phyloP scores from a whole-genome alignment of 306 rosid species.

The Acacia acuminata region DNA sequence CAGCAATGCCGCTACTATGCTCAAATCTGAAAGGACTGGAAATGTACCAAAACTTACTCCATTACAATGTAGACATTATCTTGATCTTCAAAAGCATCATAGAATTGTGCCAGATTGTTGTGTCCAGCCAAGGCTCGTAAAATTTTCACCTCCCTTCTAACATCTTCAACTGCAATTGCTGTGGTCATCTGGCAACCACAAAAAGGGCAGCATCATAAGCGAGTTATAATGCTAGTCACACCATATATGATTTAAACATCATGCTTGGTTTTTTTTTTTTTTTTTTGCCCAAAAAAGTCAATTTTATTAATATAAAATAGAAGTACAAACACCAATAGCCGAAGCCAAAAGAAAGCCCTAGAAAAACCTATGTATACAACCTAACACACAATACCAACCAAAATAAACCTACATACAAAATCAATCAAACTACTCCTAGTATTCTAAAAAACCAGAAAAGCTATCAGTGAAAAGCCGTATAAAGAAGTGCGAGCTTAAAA shows the following conservation, averaged over 20 bases:
- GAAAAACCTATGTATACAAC: too few species aligned
- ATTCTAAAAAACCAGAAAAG: too few species aligned
- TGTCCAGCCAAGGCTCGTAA: conserved; percentile 70
- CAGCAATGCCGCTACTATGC: neutral
- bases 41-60: conserved; percentile 62
- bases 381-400: too few species aligned
- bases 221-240: neutral
- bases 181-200: conserved; percentile 59
- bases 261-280: too few species aligned
- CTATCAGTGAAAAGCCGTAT: neutral
- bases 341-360: too few species aligned
- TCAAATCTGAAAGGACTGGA: conserved; percentile 13
- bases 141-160: conserved; percentile 71
- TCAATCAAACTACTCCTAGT: too few species aligned
- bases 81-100: conserved; percentile 70
- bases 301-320: too few species aligned
- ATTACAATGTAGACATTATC: conserved; percentile 79
- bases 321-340: too few species aligned
- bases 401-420: too few species aligned
- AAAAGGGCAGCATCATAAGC: neutral
- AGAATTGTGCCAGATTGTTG: conserved; percentile 60
- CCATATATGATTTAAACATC: neutral
- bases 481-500: neutral
- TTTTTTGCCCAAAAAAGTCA: too few species aligned
- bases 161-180: conserved; percentile 71